Evolutionary conservation across 148 eudicot genomes (phyloP).

Genomic region (Talinum fruticosum): DNA sequence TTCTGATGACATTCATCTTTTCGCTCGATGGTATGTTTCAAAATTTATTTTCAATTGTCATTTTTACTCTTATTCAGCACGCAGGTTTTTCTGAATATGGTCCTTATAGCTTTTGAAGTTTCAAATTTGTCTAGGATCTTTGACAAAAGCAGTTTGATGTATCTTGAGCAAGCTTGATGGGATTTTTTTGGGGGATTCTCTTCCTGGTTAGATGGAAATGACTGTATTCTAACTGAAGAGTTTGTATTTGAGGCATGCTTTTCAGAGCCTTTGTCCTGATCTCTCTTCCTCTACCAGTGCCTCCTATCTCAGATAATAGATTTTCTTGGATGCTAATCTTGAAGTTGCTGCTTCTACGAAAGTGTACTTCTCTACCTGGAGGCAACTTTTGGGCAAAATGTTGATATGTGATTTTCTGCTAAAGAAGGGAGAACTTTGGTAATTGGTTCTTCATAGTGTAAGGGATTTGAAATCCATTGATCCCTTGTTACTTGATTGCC

Average conservation of each 20-base stretch:
- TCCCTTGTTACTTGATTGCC: neutral
- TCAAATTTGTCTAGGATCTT: neutral
- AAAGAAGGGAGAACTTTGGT: neutral
- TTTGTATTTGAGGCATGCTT: neutral
- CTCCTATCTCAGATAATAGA: neutral
- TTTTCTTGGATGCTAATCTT: neutral
- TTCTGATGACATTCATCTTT: slow-evolving; percentile 73
- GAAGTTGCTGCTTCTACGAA: neutral
- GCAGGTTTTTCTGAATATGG: neutral
- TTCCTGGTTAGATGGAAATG: neutral
- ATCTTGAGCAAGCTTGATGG: neutral
- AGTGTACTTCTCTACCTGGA: neutral
- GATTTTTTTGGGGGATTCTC: neutral
- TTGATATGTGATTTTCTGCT: neutral
- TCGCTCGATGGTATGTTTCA: slow-evolving; percentile 69
- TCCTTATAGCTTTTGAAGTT: too few species aligned
- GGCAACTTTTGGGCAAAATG: neutral
- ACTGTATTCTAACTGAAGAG: neutral
- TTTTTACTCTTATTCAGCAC: neutral
- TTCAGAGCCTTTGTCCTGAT: neutral
- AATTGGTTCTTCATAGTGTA: neutral
- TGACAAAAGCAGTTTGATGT: neutral
- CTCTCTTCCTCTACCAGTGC: neutral
- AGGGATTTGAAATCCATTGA: neutral
- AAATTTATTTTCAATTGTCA: neutral